Conservation (phyloP, 495 filamentous ascomycete genomes). For the Pseudomonodictys pantanalensis region DNA sequence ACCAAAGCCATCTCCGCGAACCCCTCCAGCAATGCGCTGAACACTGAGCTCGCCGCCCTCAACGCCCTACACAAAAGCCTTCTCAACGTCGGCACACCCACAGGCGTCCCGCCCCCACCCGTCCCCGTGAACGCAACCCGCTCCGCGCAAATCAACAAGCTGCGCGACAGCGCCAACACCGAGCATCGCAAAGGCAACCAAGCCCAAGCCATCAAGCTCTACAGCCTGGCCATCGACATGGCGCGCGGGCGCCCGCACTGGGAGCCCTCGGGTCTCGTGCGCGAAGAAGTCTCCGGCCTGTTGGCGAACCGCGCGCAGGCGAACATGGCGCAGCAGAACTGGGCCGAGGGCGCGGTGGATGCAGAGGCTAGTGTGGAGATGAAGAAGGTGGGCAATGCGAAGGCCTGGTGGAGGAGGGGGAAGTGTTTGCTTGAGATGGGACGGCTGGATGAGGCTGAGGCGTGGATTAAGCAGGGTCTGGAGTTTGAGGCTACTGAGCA, state of each 20-base stretch:
- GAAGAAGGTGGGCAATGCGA: conserved; percentile 80
- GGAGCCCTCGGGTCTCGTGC: conserved; percentile 77
- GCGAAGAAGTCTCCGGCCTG: conserved; percentile 76
- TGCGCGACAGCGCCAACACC: conserved; percentile 81
- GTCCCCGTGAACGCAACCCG: conserved; percentile 36
- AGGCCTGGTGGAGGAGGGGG: conserved; percentile 88
- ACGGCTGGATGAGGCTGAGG: conserved; percentile 73
- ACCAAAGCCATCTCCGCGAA: conserved; percentile 57
- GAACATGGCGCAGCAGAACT: conserved; percentile 71
- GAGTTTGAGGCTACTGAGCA: conserved; percentile 78
- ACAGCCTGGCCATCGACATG: conserved; percentile 83
- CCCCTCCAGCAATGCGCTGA: conserved; percentile 33
- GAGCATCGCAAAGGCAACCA: conserved; percentile 73
- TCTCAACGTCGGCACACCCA: conserved; percentile 38
- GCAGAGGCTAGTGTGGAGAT: conserved; percentile 86
- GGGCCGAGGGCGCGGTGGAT: conserved; percentile 80
- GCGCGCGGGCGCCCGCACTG: conserved; percentile 74
- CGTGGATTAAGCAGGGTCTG: conserved; percentile 67
- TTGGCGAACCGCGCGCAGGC: conserved; percentile 89
- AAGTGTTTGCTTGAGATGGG: conserved; percentile 89
- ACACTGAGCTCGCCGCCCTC: conserved; percentile 37
- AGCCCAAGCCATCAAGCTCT: conserved; percentile 73
- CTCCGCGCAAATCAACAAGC: conserved; percentile 76
- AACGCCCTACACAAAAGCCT: conserved; percentile 42
- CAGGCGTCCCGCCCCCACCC: conserved; percentile 29